Base-by-base conservation (phyloP, 257 asterid species). In the Schizonepeta tenuifolia region DNA sequence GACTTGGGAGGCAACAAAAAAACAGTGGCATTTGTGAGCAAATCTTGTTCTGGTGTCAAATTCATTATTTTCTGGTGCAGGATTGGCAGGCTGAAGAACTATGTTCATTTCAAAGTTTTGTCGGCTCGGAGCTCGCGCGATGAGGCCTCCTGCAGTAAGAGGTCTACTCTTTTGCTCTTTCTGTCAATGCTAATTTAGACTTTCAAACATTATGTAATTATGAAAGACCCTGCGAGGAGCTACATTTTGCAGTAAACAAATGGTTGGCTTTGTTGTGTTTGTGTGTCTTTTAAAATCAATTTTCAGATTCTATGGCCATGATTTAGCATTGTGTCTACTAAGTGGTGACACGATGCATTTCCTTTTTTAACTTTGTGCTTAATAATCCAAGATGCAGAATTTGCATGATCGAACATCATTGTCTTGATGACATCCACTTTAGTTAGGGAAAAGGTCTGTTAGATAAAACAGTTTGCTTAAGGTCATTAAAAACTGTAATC, bases 21-120 rank as follows among this genome's bases (percentile, higher is more conserved):
- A 47, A 49, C 0, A 15, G 31, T 18, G 33, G 33, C 31, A 13
- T 36, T 38, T 38, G 41, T 36, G 12, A 38, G 1, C 1, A 46
- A 44, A 0, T 12, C 0, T 38, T 10, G 46, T 65, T 60, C 8
- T 50, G 74, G 9, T 46, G 55, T 70, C 76, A 49, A n/a, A n/a
- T 36, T 75, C 55, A 38, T 68, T 59, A 4, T 24, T 58, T 67
- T 28, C 31, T 65, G 71, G 65, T 67, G 74, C 53, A 31, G 40
- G 64, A 41, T 74, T 65, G 51, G 65, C 75, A 59, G 79, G 72
- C 67, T 72, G 70, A 58, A 61, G 53, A 77, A 82, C 64, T 67
- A 85, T 82, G 89, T 78, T 73, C 78, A 64, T 80, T 70, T 82
- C 85, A 18, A 80, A 78, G 77, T 67, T 85, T 51, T 78, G 31